phyloP scores from a whole-genome alignment of 306 rosid species.

The Castanospermum australe region DNA sequence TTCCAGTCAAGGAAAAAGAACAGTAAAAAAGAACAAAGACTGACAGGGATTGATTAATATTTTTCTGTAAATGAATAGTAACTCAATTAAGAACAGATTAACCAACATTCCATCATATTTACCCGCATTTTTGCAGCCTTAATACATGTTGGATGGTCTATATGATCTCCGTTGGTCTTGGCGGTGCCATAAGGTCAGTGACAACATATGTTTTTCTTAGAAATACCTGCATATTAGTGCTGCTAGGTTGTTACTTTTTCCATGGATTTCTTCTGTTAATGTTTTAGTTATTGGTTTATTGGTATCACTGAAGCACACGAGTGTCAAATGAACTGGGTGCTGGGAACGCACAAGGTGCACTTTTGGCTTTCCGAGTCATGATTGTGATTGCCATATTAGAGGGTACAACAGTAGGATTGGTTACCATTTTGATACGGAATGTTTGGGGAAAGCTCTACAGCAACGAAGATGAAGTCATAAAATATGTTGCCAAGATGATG shows the following conservation, averaged over 20 bases:
- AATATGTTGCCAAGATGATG: slow-evolving; percentile 59
- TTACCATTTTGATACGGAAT: slow-evolving; percentile 43
- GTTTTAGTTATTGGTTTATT: background rate
- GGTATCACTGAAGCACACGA: slow-evolving; percentile 39
- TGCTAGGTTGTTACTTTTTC: background rate
- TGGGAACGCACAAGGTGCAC: slow-evolving; percentile 48
- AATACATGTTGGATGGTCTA: slow-evolving; percentile 66
- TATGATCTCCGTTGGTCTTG: slow-evolving; percentile 64
- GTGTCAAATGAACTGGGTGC: slow-evolving; percentile 67
- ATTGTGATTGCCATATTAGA: slow-evolving; percentile 35
- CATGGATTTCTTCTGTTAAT: background rate
- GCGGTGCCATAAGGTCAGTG: slow-evolving; percentile 59
- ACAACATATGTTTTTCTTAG: background rate
- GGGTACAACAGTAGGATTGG: slow-evolving; percentile 38
- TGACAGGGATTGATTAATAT: background rate
- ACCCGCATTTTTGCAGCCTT: slow-evolving; percentile 35
- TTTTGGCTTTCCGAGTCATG: slow-evolving; percentile 53
- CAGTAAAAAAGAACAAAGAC: background rate
- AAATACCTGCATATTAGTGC: background rate
- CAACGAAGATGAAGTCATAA: slow-evolving; percentile 52
- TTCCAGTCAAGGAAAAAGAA: background rate
- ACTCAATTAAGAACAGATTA: background rate
- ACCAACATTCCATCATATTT: background rate
- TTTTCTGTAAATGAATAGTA: background rate
- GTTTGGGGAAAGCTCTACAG: slow-evolving; percentile 64